Conservation (phyloP, 345 rosid species). For the Psidium guajava region DNA sequence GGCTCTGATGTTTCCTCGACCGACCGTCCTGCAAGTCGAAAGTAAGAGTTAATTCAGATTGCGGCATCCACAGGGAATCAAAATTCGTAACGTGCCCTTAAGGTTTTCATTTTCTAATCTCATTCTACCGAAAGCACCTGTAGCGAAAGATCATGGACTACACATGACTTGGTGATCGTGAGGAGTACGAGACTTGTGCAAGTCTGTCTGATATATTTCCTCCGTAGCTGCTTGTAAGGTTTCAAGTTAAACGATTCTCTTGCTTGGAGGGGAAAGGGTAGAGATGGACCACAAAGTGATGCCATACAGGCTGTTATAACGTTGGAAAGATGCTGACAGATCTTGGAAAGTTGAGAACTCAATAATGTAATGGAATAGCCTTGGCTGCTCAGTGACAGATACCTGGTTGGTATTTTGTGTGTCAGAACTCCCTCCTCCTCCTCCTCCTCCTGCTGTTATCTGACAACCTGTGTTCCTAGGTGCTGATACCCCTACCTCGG, state of each 20-base stretch:
- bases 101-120: constrained; percentile 9
- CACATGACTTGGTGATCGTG: background rate
- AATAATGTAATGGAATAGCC: background rate
- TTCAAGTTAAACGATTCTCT: background rate
- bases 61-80: background rate
- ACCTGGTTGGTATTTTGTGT: constrained; percentile 5
- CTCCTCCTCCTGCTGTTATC: background rate
- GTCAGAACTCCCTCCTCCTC: background rate
- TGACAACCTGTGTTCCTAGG: background rate
- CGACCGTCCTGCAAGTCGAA: background rate
- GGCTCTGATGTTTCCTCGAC: constrained; percentile 20
- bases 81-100: background rate
- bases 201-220: background rate
- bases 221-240: background rate
- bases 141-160: background rate
- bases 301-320: background rate
- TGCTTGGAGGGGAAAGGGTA: background rate
- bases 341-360: background rate
- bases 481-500: constrained; percentile 11
- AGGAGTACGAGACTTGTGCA: background rate
- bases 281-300: background rate
- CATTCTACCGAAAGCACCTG: background rate
- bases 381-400: background rate
- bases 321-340: background rate
- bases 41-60: background rate